phyloP scores from a whole-genome alignment of 1,284 basidiomycete genomes.

The Austropuccinia psidii region DNA sequence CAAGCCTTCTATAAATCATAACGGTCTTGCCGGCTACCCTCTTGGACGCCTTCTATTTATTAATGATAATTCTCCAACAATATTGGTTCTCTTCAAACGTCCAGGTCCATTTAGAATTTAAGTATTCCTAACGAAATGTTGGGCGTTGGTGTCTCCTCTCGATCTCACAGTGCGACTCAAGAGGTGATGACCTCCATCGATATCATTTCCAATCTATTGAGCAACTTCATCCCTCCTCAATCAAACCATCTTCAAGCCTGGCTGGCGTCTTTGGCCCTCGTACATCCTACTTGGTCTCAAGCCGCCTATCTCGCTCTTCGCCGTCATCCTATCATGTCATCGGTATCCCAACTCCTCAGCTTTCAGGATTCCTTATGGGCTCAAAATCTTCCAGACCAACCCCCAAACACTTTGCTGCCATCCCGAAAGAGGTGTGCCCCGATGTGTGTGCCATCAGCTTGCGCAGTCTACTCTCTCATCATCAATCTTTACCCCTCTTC shows the following conservation, averaged over 20 bases:
- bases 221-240: not conserved
- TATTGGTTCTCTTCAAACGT: too few relatives aligned
- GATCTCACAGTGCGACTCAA: not conserved
- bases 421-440: not conserved
- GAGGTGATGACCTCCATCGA: not conserved
- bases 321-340: constrained; percentile 16
- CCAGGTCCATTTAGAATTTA: too few relatives aligned
- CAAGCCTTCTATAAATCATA: too few relatives aligned
- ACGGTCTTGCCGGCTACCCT: too few relatives aligned
- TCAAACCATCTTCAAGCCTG: not conserved
- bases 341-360: not conserved
- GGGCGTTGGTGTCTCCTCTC: too few relatives aligned
- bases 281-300: constrained; percentile 7
- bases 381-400: not conserved
- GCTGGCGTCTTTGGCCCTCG: constrained; percentile 12
- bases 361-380: constrained; percentile 8
- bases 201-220: not conserved
- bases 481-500: not conserved
- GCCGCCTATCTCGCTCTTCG: constrained; percentile 5
- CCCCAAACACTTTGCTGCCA: not conserved
- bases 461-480: not conserved
- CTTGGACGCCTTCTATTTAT: too few relatives aligned
- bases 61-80: too few relatives aligned
- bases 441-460: not conserved
- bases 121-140: too few relatives aligned